Evolutionary conservation across 306 rosid species (phyloP).

Genomic region (Potentilla sterilis): DNA sequence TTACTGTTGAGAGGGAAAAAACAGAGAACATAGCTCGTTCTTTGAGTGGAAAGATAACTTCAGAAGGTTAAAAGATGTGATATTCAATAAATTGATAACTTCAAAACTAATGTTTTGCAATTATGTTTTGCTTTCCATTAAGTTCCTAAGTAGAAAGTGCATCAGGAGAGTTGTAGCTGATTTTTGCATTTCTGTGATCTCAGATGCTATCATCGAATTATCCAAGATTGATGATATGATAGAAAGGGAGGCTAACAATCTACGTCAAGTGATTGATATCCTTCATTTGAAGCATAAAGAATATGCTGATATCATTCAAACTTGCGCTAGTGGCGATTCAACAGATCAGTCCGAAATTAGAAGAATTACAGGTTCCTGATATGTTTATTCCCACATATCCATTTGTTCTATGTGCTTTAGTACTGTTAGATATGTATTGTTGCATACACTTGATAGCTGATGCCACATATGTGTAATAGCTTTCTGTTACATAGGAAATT

Average conservation of each 20-base stretch:
- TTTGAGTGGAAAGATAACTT: conserved; percentile 47
- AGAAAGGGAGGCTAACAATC: conserved; percentile 63
- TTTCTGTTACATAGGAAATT: background rate
- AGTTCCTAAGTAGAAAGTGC: conserved; percentile 22
- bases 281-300: conserved; percentile 68
- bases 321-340: conserved; percentile 39
- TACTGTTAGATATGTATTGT: background rate
- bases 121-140: conserved; percentile 13
- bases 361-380: conserved; percentile 57
- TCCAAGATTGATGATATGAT: conserved; percentile 80
- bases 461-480: background rate
- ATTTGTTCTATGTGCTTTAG: conserved; percentile 1
- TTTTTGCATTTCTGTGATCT: conserved; percentile 36
- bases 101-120: conserved; percentile 4
- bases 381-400: conserved; percentile 14
- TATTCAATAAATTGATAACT: conserved; percentile 23
- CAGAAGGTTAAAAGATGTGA: conserved; percentile 63
- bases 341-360: conserved; percentile 60
- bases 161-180: conserved; percentile 18
- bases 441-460: background rate
- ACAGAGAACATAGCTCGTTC: conserved; percentile 41
- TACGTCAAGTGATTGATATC: conserved; percentile 50
- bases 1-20: conserved; percentile 49
- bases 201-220: conserved; percentile 65
- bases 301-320: conserved; percentile 51